Conservation (phyloP, 805 yeast species). For the Pichia exigua region DNA sequence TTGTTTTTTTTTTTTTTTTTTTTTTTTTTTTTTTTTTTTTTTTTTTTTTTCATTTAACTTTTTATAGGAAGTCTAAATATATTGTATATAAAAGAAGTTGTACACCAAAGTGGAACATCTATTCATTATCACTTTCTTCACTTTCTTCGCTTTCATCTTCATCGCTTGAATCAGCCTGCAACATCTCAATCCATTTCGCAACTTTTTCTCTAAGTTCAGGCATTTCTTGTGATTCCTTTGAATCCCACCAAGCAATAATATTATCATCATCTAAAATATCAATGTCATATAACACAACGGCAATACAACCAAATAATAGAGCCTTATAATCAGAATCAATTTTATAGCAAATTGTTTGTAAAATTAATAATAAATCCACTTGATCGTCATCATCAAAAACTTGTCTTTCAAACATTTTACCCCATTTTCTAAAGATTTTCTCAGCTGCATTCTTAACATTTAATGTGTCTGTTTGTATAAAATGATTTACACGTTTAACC, state of each 20-base stretch:
- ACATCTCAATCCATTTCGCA: constrained; percentile 78
- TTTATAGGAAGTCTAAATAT: not conserved
- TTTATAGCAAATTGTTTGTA: constrained; percentile 39
- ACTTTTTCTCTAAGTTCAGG: constrained; percentile 48
- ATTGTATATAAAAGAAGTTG: not conserved
- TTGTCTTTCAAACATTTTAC: constrained; percentile 71
- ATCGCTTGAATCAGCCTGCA: constrained; percentile 46
- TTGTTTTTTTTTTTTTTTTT: not conserved
- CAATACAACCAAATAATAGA: constrained; percentile 43
- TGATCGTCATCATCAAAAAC: constrained; percentile 77
- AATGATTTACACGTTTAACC: constrained; percentile 59
- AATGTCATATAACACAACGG: constrained; percentile 63
- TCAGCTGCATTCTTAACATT: constrained; percentile 68
- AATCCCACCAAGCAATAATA: constrained; percentile 77
- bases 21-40: not conserved
- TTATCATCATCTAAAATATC: constrained; percentile 80
- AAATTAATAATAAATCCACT: constrained; percentile 52
- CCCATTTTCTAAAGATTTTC: constrained; percentile 78
- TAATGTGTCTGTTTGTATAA: constrained; percentile 69
- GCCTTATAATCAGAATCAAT: constrained; percentile 41
- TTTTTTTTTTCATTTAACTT: not conserved
- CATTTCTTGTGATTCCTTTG: constrained; percentile 32
- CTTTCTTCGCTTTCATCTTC: constrained; percentile 12
- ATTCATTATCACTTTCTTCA: not conserved
- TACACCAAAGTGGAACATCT: not conserved